A percentile compares a stretch with the other conserved stretches of the same genome.
Conservation (phyloP, 2,329 filamentous ascomycete species). For the Bipolaris cookei region DNA sequence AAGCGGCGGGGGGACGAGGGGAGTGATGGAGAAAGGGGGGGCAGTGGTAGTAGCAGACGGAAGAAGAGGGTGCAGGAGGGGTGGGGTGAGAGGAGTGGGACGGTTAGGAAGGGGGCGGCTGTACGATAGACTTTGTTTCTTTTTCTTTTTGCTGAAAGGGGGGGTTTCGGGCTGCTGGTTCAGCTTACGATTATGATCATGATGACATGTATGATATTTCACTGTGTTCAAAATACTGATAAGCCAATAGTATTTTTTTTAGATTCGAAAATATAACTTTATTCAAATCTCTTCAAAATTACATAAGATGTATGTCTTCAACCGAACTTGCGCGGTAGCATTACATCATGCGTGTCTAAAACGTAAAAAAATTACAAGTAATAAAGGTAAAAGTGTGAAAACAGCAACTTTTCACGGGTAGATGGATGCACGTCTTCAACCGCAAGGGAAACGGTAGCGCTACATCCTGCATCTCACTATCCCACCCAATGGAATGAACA, state of each 20-base stretch:
- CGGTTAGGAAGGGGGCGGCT: constrained; percentile 63
- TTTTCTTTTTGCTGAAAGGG: background rate
- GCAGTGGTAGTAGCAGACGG: constrained; percentile 40
- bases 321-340: constrained; percentile 34
- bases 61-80: constrained; percentile 47
- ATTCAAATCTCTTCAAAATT: background rate
- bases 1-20: constrained; percentile 31
- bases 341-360: background rate
- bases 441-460: constrained; percentile 30
- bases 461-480: constrained; percentile 14
- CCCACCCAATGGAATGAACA: background rate
- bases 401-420: too few relatives aligned
- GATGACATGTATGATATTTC: background rate
- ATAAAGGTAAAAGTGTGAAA: too few relatives aligned
- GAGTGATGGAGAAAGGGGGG: constrained; percentile 3
- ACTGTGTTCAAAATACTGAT: background rate
- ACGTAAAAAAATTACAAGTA: background rate
- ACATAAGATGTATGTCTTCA: constrained; percentile 32
- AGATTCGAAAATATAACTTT: background rate
- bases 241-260: background rate
- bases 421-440: constrained; percentile 5
- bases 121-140: constrained; percentile 57
- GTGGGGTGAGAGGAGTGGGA: constrained; percentile 46
- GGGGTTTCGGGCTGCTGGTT: constrained; percentile 3
- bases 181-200: background rate